Evolutionary conservation across 345 rosid species (phyloP), one percentile per base, ranked within the genome.

Genomic region (Hibiscus tridactylites): DNA sequence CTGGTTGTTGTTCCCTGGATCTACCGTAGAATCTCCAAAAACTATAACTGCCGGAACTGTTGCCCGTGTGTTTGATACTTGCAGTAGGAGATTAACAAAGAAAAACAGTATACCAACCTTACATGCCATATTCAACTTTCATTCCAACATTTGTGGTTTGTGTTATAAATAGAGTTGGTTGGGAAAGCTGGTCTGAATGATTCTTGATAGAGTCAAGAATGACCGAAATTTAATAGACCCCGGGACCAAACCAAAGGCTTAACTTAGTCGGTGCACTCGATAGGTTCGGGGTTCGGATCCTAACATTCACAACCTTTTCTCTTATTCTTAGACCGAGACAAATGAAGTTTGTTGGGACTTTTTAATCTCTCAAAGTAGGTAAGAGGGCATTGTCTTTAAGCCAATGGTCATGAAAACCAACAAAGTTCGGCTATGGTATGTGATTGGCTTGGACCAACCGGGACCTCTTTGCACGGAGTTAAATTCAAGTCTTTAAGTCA

Each of bases 1-100:
- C 54, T 78, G 79, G 76, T 92, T 92, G 81, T 92, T 92, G 85
- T 92, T 90, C n/a, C 94, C 96, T n/a, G 92, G 75, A 79, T 92
- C 97, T 8, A 39, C 44, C 10, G 44, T 39, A 39, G 44, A 39
- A 39, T 39, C 44, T 39, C 44, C 44, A 39, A 90, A 90, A 52
- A 90, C 96, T 8, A 92, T 88, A 28, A 88, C 58, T 2, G 96
- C 91, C 0, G 91, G 83, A 37, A 90, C 81, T 53, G 83, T 83
- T 0, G 86, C 84, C 21, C 39, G 24, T 33, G 73, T 64, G 47
- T 65, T 60, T 26, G 71, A 79, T 59, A 81, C 54, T 75, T 80
- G 85, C 75, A 65, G 68, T 5, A 83, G 76, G 47, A 84, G 61
- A 68, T 78, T 73, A 57, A 66, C 62, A 9, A 79, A 52, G 29